These are phyloP conservation scores for Vitis rupestris DNA, from an alignment of 164 flowering plant species.

Conservation along the genomic window DNA sequence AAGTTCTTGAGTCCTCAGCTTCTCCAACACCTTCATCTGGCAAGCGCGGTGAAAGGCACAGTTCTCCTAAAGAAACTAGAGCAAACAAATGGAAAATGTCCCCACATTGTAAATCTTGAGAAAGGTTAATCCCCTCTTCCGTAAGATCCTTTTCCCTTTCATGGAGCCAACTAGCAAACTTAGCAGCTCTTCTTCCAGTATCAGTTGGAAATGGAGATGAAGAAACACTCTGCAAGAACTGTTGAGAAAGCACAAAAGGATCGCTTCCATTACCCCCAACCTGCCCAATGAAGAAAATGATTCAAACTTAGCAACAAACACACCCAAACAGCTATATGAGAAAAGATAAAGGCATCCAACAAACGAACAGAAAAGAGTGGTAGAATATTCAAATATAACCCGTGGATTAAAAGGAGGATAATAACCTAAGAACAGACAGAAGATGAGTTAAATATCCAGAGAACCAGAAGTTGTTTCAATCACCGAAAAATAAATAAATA, in stretches of 20 bases:
- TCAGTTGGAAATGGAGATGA: conserved; percentile 71
- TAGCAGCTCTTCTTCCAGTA: conserved; percentile 72
- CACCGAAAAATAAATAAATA: too few relatives aligned
- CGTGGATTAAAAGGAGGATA: neutral
- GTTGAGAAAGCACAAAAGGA: conserved; percentile 74
- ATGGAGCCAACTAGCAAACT: conserved; percentile 64
- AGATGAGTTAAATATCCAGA: too few relatives aligned
- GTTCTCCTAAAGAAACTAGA: conserved; percentile 65
- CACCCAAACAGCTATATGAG: too few relatives aligned
- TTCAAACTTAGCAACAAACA: neutral
- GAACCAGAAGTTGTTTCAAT: too few relatives aligned
- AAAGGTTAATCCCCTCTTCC: conserved; percentile 53
- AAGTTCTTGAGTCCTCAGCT: conserved; percentile 53
- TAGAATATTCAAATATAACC: too few relatives aligned
- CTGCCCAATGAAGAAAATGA: conserved; percentile 19
- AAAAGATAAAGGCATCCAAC: too few relatives aligned
- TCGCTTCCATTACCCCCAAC: conserved; percentile 52
- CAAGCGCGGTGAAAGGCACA: conserved; percentile 57
- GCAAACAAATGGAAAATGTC: conserved; percentile 72
- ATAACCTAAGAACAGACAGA: neutral
- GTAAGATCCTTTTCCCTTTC: conserved; percentile 57
- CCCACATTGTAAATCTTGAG: conserved; percentile 76
- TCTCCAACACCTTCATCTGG: conserved; percentile 94
- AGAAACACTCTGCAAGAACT: conserved; percentile 61
- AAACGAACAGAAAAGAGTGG: too few relatives aligned